A percentile compares a stretch with the other conserved stretches of the same genome.
These are phyloP conservation scores for Neonectria magnoliae DNA, from an alignment of 2,329 filamentous ascomycete species.

Conservation along the genomic window DNA sequence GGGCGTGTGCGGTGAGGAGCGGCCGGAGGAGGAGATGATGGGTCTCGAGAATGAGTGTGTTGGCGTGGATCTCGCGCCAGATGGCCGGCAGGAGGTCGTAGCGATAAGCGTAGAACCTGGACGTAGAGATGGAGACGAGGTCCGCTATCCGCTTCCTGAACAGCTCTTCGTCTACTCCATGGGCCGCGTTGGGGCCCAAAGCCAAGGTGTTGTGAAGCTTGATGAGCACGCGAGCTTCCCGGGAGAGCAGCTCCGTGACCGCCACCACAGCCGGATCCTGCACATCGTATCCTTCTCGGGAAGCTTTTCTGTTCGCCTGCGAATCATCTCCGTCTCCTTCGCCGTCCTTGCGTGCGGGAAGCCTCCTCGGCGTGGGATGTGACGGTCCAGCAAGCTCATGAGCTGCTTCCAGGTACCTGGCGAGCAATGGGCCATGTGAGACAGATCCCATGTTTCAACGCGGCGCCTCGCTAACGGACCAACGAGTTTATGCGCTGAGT, in stretches of 20 bases:
- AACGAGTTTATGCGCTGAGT: slow-evolving; percentile 4
- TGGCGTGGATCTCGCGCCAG: slow-evolving; percentile 78
- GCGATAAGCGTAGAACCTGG: slow-evolving; percentile 75
- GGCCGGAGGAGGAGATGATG: slow-evolving; percentile 46
- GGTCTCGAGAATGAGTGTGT: slow-evolving; percentile 73
- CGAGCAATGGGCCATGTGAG: slow-evolving; percentile 34
- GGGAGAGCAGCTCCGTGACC: slow-evolving; percentile 41
- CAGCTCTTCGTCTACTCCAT: slow-evolving; percentile 36
- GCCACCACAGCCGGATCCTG: slow-evolving; percentile 32
- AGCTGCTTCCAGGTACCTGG: slow-evolving; percentile 39
- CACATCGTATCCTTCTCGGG: not conserved
- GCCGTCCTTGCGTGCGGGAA: not conserved
- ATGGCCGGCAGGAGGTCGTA: slow-evolving; percentile 72
- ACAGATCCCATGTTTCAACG: slow-evolving; percentile 33
- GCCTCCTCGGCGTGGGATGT: not conserved
- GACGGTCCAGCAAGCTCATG: slow-evolving; percentile 25
- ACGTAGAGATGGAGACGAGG: slow-evolving; percentile 66
- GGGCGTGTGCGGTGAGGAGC: slow-evolving; percentile 3
- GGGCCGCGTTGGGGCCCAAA: not conserved
- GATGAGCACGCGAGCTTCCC: slow-evolving; percentile 43
- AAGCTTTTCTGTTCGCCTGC: not conserved
- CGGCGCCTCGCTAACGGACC: not conserved
- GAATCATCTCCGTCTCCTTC: not conserved
- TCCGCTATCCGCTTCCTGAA: slow-evolving; percentile 61
- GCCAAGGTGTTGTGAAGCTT: slow-evolving; percentile 34